Evolutionary conservation across 495 filamentous ascomycete genomes (phyloP).

Genomic region (Oidiodendron maius): DNA sequence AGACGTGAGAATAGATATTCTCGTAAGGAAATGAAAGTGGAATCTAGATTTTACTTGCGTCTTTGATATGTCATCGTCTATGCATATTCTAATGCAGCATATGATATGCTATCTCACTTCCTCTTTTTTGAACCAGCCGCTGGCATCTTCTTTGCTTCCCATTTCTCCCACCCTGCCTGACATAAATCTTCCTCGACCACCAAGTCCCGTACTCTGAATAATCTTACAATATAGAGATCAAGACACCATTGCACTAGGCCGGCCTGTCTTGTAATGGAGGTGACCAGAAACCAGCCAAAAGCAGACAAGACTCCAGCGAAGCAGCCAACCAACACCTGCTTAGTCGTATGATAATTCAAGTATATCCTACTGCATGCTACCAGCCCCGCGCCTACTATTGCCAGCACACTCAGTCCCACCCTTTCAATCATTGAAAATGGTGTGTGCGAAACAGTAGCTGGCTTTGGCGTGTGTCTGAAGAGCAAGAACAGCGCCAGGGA

Average conservation of each 20-base stretch:
- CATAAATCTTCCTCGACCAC: constrained; percentile 85
- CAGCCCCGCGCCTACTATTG: constrained; percentile 52
- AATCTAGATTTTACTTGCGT: no score
- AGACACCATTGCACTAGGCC: constrained; percentile 63
- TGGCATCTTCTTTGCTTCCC: constrained; percentile 52
- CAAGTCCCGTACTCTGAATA: constrained; percentile 72
- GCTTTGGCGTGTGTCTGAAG: constrained; percentile 60
- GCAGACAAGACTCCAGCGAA: constrained; percentile 67
- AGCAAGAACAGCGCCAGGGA: constrained; percentile 78
- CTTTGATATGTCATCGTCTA: not conserved
- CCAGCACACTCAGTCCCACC: constrained; percentile 46
- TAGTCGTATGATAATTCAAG: constrained; percentile 85
- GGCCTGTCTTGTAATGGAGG: constrained; percentile 51
- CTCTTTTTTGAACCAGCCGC: not conserved
- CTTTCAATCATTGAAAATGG: constrained; percentile 55
- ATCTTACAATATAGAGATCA: constrained; percentile 57
- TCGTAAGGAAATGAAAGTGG: not conserved
- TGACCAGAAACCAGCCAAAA: constrained; percentile 71
- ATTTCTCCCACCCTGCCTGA: constrained; percentile 90
- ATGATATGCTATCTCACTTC: constrained; percentile 13
- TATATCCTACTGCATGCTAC: constrained; percentile 84
- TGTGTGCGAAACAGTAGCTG: constrained; percentile 36
- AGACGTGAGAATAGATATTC: not conserved
- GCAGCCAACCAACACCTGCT: constrained; percentile 78
- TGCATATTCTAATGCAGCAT: not conserved